Base-by-base conservation (phyloP, 306 rosid species). In the Trifolium fragiferum region DNA sequence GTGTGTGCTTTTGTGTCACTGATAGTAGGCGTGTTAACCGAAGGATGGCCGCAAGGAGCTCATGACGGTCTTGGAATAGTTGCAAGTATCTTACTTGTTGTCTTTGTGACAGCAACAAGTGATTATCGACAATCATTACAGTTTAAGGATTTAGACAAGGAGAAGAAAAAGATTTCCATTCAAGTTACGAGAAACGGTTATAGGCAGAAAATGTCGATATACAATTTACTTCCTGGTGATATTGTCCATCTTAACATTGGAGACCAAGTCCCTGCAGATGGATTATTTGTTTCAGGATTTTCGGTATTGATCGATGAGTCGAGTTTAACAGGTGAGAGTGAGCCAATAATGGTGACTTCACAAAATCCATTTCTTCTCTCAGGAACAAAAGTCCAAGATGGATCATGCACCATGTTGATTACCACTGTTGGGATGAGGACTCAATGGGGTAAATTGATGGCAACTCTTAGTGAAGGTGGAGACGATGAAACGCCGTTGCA, bases 381-480 rank as follows among this genome's bases (percentile, higher is more conserved):
- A 0, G 96, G 99, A 62, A 94, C 99, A 25, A 94, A 92, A 81
- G 93, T 94, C 62, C 99, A 94, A 89, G 97, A 92, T 76, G 99
- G 96, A 49, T 92, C 97, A 14, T 90, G 96, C 83, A 90, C 84
- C 73, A 90, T 94, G 99, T 44, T 94, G 82, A 78, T 94, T 9
- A 90, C 99, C 6, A 94, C 94, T 4, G 99, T 91, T 6, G 99
- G 99, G 66, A 94, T 94, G 99, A 88, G 93, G 74, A 94, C 99
- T 40, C 99, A 94, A 75, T 92, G 99, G 99, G 99, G 99, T 5
- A 94, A 94, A 62, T 60, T 94, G 72, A 92, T 91, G 93, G 97
- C 97, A 25, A 94, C 99, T 19, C 87, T 94, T 1, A 88, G 96
- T 64, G 97, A 94, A 87, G 97, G 97, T 0, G 99, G 99, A 73